A percentile compares a stretch with the other conserved stretches of the same genome.
Evolutionary conservation across 2,329 filamentous ascomycete species (phyloP).

Genomic region (Ampelomyces quisqualis): DNA sequence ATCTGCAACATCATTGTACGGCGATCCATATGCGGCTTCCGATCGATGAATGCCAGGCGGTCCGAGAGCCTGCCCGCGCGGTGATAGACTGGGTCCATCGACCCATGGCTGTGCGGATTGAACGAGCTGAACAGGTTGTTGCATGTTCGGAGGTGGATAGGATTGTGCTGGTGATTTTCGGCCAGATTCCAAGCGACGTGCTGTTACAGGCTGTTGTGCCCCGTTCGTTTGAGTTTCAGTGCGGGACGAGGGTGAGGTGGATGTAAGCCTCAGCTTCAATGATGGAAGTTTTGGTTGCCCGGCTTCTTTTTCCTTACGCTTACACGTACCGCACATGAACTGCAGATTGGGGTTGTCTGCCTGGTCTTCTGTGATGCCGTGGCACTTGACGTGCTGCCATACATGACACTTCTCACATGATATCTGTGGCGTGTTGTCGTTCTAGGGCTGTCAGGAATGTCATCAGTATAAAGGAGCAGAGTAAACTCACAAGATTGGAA

Average conservation of each 20-base stretch:
- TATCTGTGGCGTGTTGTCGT: constrained; percentile 91
- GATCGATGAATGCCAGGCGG: constrained; percentile 45
- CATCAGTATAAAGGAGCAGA: not conserved
- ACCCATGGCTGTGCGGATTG: constrained; percentile 36
- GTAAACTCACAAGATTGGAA: constrained; percentile 63
- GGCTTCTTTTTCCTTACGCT: constrained; percentile 63
- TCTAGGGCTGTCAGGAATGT: constrained; percentile 48
- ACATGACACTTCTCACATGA: constrained; percentile 92
- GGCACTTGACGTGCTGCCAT: constrained; percentile 95
- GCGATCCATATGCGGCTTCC: constrained; percentile 41
- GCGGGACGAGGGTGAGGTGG: constrained; percentile 47
- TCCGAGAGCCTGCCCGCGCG: constrained; percentile 47
- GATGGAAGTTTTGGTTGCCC: constrained; percentile 63
- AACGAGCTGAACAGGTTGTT: constrained; percentile 14
- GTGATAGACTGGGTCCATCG: constrained; percentile 49
- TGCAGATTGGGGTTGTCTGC: constrained; percentile 77
- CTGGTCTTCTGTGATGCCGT: constrained; percentile 74
- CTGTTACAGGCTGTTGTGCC: constrained; percentile 6
- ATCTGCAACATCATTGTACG: constrained; percentile 24
- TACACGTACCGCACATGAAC: constrained; percentile 80
- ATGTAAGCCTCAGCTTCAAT: constrained; percentile 59
- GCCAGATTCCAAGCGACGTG: constrained; percentile 21
- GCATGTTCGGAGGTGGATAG: constrained; percentile 13
- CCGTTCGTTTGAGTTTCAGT: constrained; percentile 21
- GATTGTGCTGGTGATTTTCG: constrained; percentile 20